These are phyloP conservation scores for Tricholoma hemisulphureum DNA, from an alignment of 768 basidiomycete species.

Conservation along the genomic window DNA sequence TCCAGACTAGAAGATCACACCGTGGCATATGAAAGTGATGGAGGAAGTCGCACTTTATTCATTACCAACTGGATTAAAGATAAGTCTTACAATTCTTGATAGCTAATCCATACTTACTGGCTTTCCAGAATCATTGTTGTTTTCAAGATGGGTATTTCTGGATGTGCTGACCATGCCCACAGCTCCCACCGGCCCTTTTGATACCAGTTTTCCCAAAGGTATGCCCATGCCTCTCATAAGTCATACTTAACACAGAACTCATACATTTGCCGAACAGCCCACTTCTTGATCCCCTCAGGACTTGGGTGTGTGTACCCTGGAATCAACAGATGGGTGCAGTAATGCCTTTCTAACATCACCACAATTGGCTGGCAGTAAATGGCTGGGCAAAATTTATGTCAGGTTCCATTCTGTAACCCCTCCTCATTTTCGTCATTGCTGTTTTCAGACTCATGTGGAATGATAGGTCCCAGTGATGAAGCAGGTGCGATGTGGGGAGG, in stretches of 20 bases:
- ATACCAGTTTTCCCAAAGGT: too few relatives aligned
- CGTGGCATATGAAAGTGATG: too few relatives aligned
- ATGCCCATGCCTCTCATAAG: too few relatives aligned
- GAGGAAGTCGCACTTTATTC: constrained; percentile 33
- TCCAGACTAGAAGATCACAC: constrained; percentile 32
- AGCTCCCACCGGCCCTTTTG: not conserved
- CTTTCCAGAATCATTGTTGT: constrained; percentile 30
- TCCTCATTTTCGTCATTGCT: too few relatives aligned
- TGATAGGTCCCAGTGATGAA: not conserved
- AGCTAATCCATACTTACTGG: constrained; percentile 19
- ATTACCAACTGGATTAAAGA: constrained; percentile 28
- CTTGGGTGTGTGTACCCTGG: too few relatives aligned
- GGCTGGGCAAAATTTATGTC: constrained; percentile 15
- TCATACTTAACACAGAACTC: not conserved
- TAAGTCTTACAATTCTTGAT: not conserved
- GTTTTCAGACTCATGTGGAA: not conserved
- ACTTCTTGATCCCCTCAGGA: not conserved
- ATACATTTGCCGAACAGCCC: not conserved
- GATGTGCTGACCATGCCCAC: constrained; percentile 1
- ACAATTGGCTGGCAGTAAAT: constrained; percentile 7
- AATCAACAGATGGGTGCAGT: too few relatives aligned
- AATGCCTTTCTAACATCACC: not conserved
- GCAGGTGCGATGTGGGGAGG: not conserved
- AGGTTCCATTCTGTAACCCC: too few relatives aligned
- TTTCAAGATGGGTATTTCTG: constrained; percentile 23